Evolutionary conservation across 352 stramenopile genomes (phyloP), one percentile per base, ranked within the genome.

Genomic region (Phytopythium mirpurense): DNA sequence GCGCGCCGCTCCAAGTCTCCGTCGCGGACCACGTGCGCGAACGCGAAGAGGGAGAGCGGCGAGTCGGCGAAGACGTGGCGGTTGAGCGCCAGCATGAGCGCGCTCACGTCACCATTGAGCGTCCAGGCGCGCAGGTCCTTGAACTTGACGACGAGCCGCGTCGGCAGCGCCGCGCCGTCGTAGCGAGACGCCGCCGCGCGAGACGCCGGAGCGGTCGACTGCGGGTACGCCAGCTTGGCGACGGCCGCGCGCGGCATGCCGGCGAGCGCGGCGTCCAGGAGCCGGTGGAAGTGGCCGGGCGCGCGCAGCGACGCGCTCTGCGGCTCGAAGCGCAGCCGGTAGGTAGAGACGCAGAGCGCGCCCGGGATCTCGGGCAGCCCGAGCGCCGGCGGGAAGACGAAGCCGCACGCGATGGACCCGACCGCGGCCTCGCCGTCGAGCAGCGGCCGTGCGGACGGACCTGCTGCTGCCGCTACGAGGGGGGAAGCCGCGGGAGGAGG

Each of bases 61-160:
- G 84, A 89, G 42, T 90, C 78, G 27, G 88, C 61, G 47, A 86
- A 91, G 7, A 79, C 79, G 54, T 83, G 68, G 14, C 82, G 75
- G 35, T 88, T 89, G 44, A 94, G 68, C 32, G 66, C 78, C 34
- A 71, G 67, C 69, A 94, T 77, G 48, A 94, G 65, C 51, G 73
- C 56, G 0, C 53, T 60, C 14, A 90, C 65, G 38, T 93, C 77
- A 21, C 84, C 84, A n/a, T 57, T 54, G 5, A 94, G 56, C 24
- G 65, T 81, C 84, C 84, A 94, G 14, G 72, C 68, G 0, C 78
- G 68, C 29, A 90, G 60, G 53, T 91, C 80, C 46, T 90, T 90
- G 51, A 92, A 93, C 62, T 90, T 86, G 52, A 94, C 40, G 35
- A 91, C 73, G 10, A 94, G 60, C 50, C 80, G 66, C 12, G 74